Conservation (phyloP, 208 protist species). For the Herpetomonas samuelpessoai region DNA sequence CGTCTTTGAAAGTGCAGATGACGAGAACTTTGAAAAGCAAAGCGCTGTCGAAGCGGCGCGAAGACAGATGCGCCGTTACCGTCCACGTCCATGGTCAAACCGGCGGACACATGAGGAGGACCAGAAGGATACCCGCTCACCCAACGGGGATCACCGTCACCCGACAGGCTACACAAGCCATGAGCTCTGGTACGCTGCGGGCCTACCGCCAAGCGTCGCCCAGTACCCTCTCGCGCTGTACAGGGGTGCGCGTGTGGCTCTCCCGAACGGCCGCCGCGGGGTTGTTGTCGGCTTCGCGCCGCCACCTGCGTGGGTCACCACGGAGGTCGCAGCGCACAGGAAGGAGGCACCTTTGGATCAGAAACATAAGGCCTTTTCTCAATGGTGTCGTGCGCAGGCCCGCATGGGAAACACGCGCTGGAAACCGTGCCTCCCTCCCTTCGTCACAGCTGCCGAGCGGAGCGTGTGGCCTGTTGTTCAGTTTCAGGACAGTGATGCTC, state of each 20-base stretch:
- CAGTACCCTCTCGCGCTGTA: constrained; percentile 31
- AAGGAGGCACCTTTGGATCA: not conserved
- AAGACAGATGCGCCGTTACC: too few species aligned
- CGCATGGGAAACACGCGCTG: constrained; percentile 1
- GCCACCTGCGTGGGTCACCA: constrained; percentile 15
- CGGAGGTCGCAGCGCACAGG: not conserved
- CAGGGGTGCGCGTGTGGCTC: constrained; percentile 22
- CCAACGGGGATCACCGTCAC: not conserved
- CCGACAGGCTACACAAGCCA: constrained; percentile 11
- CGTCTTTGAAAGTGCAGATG: not conserved
- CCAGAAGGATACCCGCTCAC: not conserved
- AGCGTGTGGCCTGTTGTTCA: constrained; percentile 32
- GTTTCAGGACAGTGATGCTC: constrained; percentile 1
- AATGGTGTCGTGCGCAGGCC: not conserved
- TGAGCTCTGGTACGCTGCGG: constrained; percentile 41
- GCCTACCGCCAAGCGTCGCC: constrained; percentile 15
- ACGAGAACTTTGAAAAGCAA: not conserved
- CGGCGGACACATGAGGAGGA: too few species aligned
- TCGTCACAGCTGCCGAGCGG: constrained; percentile 17
- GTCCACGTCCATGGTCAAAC: too few species aligned
- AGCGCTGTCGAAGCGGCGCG: not conserved
- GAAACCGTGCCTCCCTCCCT: constrained; percentile 20
- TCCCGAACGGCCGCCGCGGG: constrained; percentile 23
- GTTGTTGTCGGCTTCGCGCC: constrained; percentile 35
- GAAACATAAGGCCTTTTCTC: not conserved